Base-by-base conservation (phyloP, 495 filamentous ascomycete genomes). In the Hyaloscypha hepaticicola region DNA sequence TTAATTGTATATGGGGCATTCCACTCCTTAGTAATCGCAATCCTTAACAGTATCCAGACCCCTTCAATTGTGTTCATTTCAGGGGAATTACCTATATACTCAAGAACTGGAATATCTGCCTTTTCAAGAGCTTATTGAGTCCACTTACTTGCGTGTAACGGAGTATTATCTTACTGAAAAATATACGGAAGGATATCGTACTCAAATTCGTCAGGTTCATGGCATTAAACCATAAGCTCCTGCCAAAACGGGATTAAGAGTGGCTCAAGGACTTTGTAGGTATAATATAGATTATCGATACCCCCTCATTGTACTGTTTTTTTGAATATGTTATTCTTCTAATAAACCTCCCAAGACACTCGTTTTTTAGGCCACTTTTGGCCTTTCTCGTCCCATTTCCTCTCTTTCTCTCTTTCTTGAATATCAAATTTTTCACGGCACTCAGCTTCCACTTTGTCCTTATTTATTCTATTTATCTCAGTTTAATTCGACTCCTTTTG, bases 81-180 rank as follows among this genome's bases (percentile, higher is more conserved):
- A 45, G 33, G 60, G 41, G 60, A 63, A 22, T 63, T 63, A 12
- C 60, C 21, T 49, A 58, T 59, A 58, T 65, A 34, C 29, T 65
- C 38, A 4, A 58, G 26, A n/a, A 65, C 8, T 49, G 55, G 62
- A 50, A 65, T 65, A 50, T 53, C 62, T 1, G 25, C 55, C 33
- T 51, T 65, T 38, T 65, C 3, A 9, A 65, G 25, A 0, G 0
- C 4, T 6, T 34, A 2, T 21, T 45, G 16, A 19, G 55, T 65
- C 50, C 55, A 65, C 22, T 52, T 58, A 25, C 62, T 65, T 29
- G 55, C 48, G 25, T 65, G 38, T 9, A 26, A 50, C 26, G 55
- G 62, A 28, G 53, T 38, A 22, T 52, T 59, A 45, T 62, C 60
- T 62, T 62, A 26, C n/a, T 62, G 14, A 33, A 62, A 62, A 25